These are phyloP conservation scores for Globisporangium perplexum DNA, from an alignment of 352 stramenopile species.

Conservation along the genomic window DNA sequence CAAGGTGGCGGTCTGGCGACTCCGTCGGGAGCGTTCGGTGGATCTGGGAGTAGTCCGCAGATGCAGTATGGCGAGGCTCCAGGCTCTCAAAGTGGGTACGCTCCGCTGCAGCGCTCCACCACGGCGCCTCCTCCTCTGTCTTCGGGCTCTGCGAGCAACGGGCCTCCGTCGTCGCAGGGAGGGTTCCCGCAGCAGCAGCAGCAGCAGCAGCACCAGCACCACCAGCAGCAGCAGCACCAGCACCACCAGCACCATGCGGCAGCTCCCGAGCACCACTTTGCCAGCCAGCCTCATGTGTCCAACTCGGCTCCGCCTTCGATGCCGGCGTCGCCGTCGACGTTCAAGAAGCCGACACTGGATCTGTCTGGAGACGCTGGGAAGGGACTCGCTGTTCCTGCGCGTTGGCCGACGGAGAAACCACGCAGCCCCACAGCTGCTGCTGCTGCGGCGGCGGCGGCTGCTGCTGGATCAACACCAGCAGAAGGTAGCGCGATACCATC, in stretches of 20 bases:
- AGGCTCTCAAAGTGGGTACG: constrained; percentile 6
- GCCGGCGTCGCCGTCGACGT: constrained; percentile 15
- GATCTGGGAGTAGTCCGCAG: constrained; percentile 14
- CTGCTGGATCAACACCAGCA: neutral
- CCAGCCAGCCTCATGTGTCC: constrained; percentile 9
- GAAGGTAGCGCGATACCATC: neutral
- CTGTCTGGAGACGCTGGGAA: constrained; percentile 36
- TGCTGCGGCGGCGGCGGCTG: no score
- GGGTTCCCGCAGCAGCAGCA: neutral
- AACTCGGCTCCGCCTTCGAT: constrained; percentile 16
- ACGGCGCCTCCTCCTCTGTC: constrained; percentile 7
- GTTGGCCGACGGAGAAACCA: constrained; percentile 6
- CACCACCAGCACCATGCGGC: neutral
- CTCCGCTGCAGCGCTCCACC: constrained; percentile 2
- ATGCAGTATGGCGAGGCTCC: constrained; percentile 2
- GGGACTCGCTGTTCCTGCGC: constrained; percentile 8
- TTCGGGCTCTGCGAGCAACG: constrained; percentile 6
- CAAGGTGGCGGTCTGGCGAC: constrained; percentile 12
- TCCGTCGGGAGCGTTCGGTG: constrained; percentile 21
- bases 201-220: neutral
- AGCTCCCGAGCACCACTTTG: neutral
- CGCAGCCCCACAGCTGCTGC: constrained; percentile 9
- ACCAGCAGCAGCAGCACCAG: neutral
- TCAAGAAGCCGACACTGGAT: constrained; percentile 39
- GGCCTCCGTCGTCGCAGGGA: constrained; percentile 4